A percentile compares a stretch with the other conserved stretches of the same genome.
Evolutionary conservation across 192 early-diverging fungal species (phyloP).

Genomic region (Mortierella alpina): DNA sequence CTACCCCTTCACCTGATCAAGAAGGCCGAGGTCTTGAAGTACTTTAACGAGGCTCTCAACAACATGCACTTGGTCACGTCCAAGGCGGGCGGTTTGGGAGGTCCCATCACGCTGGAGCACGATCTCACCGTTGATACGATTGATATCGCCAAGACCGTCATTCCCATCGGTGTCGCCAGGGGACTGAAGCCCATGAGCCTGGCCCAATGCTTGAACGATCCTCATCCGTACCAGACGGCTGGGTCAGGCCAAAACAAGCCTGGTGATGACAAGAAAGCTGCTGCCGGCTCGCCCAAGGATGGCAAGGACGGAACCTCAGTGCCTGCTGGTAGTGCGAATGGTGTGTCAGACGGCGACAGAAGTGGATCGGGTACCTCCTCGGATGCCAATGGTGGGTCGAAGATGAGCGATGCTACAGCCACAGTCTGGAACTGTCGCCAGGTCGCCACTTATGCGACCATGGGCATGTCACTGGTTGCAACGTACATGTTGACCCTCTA

Average conservation of each 20-base stretch:
- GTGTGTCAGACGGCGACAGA: not conserved
- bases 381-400: not conserved
- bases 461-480: conserved; percentile 13
- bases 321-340: too few species aligned
- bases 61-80: conserved; percentile 41
- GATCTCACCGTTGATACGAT: conserved; percentile 57
- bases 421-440: not conserved
- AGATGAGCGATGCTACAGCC: conserved; percentile 3
- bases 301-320: not conserved
- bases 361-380: too few species aligned
- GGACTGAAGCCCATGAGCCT: conserved; percentile 44
- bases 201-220: conserved; percentile 34
- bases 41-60: conserved; percentile 41
- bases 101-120: conserved; percentile 62
- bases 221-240: conserved; percentile 19
- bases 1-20: conserved; percentile 36
- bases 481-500: conserved; percentile 12
- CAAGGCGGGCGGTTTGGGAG: conserved; percentile 17
- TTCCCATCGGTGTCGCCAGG: conserved; percentile 17
- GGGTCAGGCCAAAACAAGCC: not conserved
- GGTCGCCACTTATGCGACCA: not conserved
- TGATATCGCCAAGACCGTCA: conserved; percentile 49
- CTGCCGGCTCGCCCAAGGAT: not conserved
- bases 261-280: not conserved
- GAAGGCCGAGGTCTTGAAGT: conserved; percentile 7